A percentile compares a stretch with the other conserved stretches of the same genome.
These are phyloP conservation scores for Endothia cerciana DNA, from an alignment of 2,329 filamentous ascomycete genomes.

Conservation along the genomic window DNA sequence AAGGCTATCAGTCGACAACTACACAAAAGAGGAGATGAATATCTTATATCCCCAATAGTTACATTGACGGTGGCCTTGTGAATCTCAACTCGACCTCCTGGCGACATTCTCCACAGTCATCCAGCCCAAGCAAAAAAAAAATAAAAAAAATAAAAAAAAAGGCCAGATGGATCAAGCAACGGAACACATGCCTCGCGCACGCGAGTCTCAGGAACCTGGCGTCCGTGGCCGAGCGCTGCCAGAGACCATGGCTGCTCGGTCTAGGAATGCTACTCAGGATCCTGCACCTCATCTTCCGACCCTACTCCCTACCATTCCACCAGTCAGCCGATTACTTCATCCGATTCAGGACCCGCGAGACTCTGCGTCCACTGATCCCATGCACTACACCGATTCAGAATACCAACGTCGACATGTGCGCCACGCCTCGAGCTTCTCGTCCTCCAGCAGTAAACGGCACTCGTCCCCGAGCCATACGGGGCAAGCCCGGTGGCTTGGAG, in stretches of 20 bases:
- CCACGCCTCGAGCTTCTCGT: neutral
- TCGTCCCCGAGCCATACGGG: neutral
- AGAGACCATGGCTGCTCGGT: neutral
- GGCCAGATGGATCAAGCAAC: conserved; percentile 3
- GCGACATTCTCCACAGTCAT: neutral
- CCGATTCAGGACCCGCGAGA: conserved; percentile 11
- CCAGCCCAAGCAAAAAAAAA: too few species aligned
- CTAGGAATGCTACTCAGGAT: neutral
- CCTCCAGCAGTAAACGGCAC: neutral
- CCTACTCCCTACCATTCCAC: neutral
- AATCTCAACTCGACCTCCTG: neutral
- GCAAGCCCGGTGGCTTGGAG: neutral
- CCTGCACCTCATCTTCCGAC: neutral
- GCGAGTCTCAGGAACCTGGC: neutral
- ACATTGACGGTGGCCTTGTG: neutral
- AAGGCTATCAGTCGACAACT: neutral
- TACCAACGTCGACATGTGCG: neutral
- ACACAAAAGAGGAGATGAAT: neutral
- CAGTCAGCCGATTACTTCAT: conserved; percentile 7
- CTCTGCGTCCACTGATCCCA: neutral
- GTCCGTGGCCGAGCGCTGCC: neutral
- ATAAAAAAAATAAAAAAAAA: too few species aligned
- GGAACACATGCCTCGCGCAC: neutral
- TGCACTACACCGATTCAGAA: neutral
- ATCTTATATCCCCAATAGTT: neutral